Base-by-base conservation (phyloP, 441 rosid species). In the Populus hybrid region DNA sequence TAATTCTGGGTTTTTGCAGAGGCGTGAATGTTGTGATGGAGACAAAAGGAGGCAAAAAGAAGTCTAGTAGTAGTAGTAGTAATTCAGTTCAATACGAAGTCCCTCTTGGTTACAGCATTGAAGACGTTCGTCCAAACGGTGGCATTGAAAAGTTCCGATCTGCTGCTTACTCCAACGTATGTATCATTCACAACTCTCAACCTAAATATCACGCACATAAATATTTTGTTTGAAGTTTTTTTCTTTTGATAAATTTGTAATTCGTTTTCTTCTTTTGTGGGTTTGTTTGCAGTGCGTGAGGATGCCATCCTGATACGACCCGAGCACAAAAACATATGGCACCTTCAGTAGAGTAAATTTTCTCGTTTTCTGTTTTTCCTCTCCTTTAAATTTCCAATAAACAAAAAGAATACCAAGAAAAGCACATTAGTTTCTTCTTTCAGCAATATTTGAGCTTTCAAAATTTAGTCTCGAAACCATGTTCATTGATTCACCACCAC, bases 31-130 rank as follows among this genome's bases (percentile, higher is more conserved):
- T 81, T 83, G 68, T 85, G 78, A 88, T 88, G 91, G 90, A 85
- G 84, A 79, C 82, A 24, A 78, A 86, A 70, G 82, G 86, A 75
- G 86, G 91, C 65, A 82, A 78, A 28, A 85, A 83, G 83, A 89
- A 85, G 68, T 75, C 86, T 3, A 76, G 84, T 11, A 74, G 86
- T 59, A 74, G 81, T 6, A 74, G 84, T 26, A 74, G 83, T 73
- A 74, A 30, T 35, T 79, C 81, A 57, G 6, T 76, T 8, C 87
- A 83, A 26, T 86, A 87, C 85, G 91, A 89, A 83, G 83, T 34
- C 78, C 91, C 93, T 36, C 88, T 88, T 50, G 91, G 89, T n/a
- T 89, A 89, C 84, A 77, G 81, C 84, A 84, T 87, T 76, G 90
- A 89, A 87, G 89, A 89, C 77, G 78, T 89, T 79, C 87, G 90